phyloP scores from a whole-genome alignment of 164 flowering plant genomes.

The Chimonanthus praecox region DNA sequence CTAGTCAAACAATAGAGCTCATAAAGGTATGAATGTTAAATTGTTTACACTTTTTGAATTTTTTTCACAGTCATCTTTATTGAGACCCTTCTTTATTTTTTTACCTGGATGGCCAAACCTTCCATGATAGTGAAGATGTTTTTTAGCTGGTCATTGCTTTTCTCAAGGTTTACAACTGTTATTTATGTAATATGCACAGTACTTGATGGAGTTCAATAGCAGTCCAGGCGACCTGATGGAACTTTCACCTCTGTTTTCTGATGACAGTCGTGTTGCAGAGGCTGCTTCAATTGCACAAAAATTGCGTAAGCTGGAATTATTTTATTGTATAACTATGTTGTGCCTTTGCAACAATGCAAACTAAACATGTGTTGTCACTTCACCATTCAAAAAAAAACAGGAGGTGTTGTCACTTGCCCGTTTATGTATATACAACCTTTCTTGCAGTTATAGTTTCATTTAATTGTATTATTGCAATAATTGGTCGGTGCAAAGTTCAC shows the following conservation, averaged over 20 bases:
- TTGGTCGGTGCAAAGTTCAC: neutral
- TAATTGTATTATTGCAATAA: slow-evolving; percentile 1
- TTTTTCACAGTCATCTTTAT: neutral
- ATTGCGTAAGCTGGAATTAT: slow-evolving; percentile 54
- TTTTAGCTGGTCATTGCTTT: neutral
- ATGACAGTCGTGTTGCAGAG: slow-evolving; percentile 99
- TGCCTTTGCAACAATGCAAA: neutral
- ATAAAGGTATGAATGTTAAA: slow-evolving; percentile 61
- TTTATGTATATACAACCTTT: neutral
- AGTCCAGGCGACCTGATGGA: slow-evolving; percentile 98
- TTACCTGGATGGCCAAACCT: no score
- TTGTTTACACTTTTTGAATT: neutral
- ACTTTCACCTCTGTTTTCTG: slow-evolving; percentile 94
- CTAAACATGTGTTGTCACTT: neutral
- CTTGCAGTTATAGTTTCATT: neutral
- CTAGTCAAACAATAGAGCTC: slow-evolving; percentile 96
- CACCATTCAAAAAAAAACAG: no score
- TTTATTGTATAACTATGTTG: no score
- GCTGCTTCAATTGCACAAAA: slow-evolving; percentile 98
- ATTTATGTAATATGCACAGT: slow-evolving; percentile 40
- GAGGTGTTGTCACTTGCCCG: neutral
- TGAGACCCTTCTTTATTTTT: neutral
- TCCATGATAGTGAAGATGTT: no score
- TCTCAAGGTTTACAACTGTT: neutral
- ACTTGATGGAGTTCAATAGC: slow-evolving; percentile 96